Percentiles rank a stretch among this genome's conserved stretches.
Conservation (phyloP, 2,329 filamentous ascomycete genomes). For the Lecanoromycetidae sp. region DNA sequence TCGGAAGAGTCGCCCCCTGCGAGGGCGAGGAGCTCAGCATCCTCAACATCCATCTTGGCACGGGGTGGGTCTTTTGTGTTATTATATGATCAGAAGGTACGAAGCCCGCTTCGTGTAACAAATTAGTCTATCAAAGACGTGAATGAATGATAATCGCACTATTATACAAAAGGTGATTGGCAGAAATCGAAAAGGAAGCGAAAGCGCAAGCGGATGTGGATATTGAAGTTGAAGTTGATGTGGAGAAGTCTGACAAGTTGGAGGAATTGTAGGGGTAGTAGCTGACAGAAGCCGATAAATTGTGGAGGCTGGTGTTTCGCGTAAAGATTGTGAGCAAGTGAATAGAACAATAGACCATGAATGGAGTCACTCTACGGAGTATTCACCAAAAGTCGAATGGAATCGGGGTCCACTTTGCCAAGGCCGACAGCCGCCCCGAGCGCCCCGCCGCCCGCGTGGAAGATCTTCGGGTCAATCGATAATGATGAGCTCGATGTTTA, state of each 20-base stretch:
- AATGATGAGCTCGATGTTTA: too few species aligned
- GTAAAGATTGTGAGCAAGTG: not conserved
- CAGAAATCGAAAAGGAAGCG: not conserved
- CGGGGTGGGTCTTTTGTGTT: constrained; percentile 1
- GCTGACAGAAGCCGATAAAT: not conserved
- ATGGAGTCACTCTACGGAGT: not conserved
- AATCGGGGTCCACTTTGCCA: not conserved
- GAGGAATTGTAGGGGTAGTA: not conserved
- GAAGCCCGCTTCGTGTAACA: constrained; percentile 11
- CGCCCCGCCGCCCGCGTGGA: not conserved
- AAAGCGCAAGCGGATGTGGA: not conserved
- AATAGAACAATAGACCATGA: not conserved
- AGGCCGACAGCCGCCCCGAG: not conserved
- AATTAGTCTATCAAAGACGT: not conserved
- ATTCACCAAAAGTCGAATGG: not conserved
- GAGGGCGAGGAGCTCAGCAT: constrained; percentile 86
- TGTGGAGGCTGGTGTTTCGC: not conserved
- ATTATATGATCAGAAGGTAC: not conserved
- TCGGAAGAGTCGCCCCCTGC: constrained; percentile 57
- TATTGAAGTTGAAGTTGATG: not conserved
- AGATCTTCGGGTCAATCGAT: not conserved
- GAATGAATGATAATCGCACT: not conserved
- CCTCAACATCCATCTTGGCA: constrained; percentile 66
- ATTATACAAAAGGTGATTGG: not conserved
- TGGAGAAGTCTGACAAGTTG: not conserved